Percentiles rank a stretch among this genome's conserved stretches.
Evolutionary conservation across 805 yeast species (phyloP).

Genomic region (Hanseniaspora pseudoguilliermondii): DNA sequence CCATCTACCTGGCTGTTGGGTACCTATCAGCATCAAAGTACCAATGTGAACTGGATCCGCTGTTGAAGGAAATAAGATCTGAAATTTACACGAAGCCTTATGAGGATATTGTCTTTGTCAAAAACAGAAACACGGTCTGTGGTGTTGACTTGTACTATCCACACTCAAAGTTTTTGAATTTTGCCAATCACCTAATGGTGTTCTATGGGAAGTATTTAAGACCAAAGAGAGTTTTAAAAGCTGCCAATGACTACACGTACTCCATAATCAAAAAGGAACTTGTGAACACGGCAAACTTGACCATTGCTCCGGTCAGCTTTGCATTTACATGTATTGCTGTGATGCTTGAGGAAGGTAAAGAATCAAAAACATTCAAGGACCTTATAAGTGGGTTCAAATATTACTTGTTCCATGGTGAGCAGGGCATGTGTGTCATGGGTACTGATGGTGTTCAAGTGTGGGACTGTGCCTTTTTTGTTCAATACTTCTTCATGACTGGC

Average conservation of each 20-base stretch:
- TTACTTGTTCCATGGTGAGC: slow-evolving; percentile 68
- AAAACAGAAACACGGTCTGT: slow-evolving; percentile 72
- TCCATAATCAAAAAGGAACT: slow-evolving; percentile 62
- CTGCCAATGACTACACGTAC: slow-evolving; percentile 41
- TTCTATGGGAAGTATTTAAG: slow-evolving; percentile 59
- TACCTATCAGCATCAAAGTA: slow-evolving; percentile 51
- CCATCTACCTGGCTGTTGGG: slow-evolving; percentile 77
- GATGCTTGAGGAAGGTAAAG: slow-evolving; percentile 53
- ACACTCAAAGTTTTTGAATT: slow-evolving; percentile 56
- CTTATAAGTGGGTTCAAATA: slow-evolving; percentile 56
- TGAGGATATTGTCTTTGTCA: slow-evolving; percentile 51
- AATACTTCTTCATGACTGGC: slow-evolving; percentile 68
- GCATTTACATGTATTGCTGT: slow-evolving; percentile 71
- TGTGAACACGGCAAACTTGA: slow-evolving; percentile 61
- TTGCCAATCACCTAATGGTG: slow-evolving; percentile 46
- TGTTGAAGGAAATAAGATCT: slow-evolving; percentile 50
- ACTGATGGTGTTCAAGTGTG: slow-evolving; percentile 96
- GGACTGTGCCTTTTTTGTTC: slow-evolving; percentile 89
- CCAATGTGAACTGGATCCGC: slow-evolving; percentile 48
- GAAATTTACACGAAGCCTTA: slow-evolving; percentile 68
- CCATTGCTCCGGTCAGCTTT: slow-evolving; percentile 89
- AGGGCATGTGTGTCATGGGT: slow-evolving; percentile 89
- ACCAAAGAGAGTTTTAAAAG: slow-evolving; percentile 56
- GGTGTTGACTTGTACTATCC: slow-evolving; percentile 92
- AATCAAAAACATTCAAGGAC: slow-evolving; percentile 46